Base-by-base conservation (phyloP, 805 yeast genomes). In the Wickerhamiella lipophila region DNA sequence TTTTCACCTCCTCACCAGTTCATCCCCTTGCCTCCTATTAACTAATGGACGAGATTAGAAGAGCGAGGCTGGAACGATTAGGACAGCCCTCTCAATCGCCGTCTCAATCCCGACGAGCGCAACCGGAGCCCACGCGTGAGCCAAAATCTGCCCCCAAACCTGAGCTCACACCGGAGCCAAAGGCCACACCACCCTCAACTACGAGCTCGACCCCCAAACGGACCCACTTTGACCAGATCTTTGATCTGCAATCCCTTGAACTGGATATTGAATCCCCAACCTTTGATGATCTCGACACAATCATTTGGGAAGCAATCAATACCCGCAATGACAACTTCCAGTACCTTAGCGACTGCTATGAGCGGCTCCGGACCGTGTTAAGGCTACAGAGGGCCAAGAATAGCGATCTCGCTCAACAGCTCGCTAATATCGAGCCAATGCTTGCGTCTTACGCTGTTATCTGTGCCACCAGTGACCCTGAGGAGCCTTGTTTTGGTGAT, bases 391-490 rank as follows among this genome's bases (percentile, higher is more conserved):
- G 7, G 12, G 15, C 26, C 13, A 30, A 21, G 16, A 30, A 16
- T 15, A 13, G 35, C n/a, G 42, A 29, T 2, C 29, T 12, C 5
- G 13, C 15, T 15, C 47, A 42, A 11, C 49, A 39, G 11, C 27
- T 53, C 9, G 54, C 42, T 9, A 15, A n/a, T 13, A 27, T 55
- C 3, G 52, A 49, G 45, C 35, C 39, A 13, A 11, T 36, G 16
- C 27, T 56, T 4, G 50, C 42, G n/a, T 40, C 50, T 15, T 44
- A 51, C 43, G 58, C 53, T 8, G 52, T 50, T 26, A 23, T 56
- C 2, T 46, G 53, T 23, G 58, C 55, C n/a, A 50, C 59, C 2
- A 52, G 57, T 7, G 55, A 50, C 47, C 46, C 42, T 13, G 47
- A 50, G 13, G 60, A 57, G 27, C 53, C 42, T 2, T 25, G 53